phyloP scores from a whole-genome alignment of 1,139 yeast species.

The Kurtzmaniella quercitrusa region DNA sequence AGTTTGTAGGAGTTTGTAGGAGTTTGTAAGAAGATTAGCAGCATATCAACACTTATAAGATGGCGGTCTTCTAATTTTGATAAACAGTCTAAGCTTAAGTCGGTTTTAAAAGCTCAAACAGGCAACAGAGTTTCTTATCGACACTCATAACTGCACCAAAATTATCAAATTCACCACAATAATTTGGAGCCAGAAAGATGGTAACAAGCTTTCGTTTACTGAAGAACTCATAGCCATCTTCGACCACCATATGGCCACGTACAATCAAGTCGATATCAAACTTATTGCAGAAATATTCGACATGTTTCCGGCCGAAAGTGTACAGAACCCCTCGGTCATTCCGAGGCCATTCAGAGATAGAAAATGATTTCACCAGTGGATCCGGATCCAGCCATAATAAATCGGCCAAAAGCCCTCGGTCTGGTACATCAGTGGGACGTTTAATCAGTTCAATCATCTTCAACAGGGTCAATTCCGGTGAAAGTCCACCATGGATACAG shows the following conservation, averaged over 20 bases:
- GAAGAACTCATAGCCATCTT: constrained; percentile 87
- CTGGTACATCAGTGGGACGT: constrained; percentile 87
- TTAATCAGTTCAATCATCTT: constrained; percentile 65
- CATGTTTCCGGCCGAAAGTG: constrained; percentile 72
- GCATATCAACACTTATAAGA: not conserved
- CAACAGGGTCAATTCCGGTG: constrained; percentile 66
- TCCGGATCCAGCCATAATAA: constrained; percentile 89
- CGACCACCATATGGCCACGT: constrained; percentile 91
- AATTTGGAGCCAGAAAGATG: constrained; percentile 83
- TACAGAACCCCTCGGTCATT: constrained; percentile 87
- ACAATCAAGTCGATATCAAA: constrained; percentile 78
- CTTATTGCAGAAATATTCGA: constrained; percentile 61
- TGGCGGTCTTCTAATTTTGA: no score
- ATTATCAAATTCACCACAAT: constrained; percentile 87
- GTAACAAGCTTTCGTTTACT: constrained; percentile 75
- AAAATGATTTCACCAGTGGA: constrained; percentile 42
- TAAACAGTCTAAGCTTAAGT: no score
- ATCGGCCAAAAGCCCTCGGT: constrained; percentile 75
- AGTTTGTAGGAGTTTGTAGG: no score
- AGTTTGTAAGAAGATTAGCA: no score
- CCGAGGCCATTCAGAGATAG: constrained; percentile 61
- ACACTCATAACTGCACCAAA: constrained; percentile 93
- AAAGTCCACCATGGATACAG: constrained; percentile 87
- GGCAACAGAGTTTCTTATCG: constrained; percentile 68
- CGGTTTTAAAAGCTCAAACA: constrained; percentile 80